Evolutionary conservation across 2,329 filamentous ascomycete genomes (phyloP).

Genomic region (Penicillium sp.): DNA sequence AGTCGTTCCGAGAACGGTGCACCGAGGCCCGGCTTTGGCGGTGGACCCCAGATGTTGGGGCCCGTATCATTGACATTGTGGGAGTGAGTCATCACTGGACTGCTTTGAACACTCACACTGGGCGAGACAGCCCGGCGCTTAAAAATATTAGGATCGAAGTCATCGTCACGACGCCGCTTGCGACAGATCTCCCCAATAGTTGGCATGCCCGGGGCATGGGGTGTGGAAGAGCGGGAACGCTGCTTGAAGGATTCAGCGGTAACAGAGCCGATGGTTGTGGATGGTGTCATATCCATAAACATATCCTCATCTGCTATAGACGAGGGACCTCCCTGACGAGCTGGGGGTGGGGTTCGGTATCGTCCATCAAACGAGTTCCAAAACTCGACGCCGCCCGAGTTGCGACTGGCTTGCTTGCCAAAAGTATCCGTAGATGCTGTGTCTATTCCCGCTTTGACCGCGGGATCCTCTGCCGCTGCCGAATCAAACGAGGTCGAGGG

Average conservation of each 20-base stretch:
- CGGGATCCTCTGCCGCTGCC: conserved; percentile 15
- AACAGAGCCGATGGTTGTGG: conserved; percentile 30
- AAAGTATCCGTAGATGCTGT: conserved; percentile 66
- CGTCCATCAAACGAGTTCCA: conserved; percentile 79
- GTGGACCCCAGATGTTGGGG: conserved; percentile 66
- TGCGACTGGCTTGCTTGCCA: conserved; percentile 70
- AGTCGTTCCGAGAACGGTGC: conserved; percentile 52
- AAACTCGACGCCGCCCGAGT: conserved; percentile 69
- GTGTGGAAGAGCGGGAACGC: conserved; percentile 44
- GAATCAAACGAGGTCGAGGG: conserved; percentile 32
- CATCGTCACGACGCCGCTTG: conserved; percentile 83
- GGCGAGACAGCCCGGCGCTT: conserved; percentile 91
- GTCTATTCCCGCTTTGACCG: conserved; percentile 35
- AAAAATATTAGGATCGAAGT: conserved; percentile 83
- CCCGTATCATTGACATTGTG: conserved; percentile 69
- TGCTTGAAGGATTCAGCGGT: conserved; percentile 34
- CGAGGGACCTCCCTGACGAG: conserved; percentile 57
- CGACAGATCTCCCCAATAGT: conserved; percentile 73
- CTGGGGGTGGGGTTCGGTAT: conserved; percentile 63
- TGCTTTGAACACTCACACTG: conserved; percentile 86
- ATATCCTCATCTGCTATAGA: conserved; percentile 46
- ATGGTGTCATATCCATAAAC: conserved; percentile 43
- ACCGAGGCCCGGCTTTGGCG: conserved; percentile 59
- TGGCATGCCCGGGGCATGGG: conserved; percentile 43
- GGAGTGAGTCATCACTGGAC: conserved; percentile 77